phyloP scores from a whole-genome alignment of 1,284 basidiomycete species.

The Volvariella surrecta region DNA sequence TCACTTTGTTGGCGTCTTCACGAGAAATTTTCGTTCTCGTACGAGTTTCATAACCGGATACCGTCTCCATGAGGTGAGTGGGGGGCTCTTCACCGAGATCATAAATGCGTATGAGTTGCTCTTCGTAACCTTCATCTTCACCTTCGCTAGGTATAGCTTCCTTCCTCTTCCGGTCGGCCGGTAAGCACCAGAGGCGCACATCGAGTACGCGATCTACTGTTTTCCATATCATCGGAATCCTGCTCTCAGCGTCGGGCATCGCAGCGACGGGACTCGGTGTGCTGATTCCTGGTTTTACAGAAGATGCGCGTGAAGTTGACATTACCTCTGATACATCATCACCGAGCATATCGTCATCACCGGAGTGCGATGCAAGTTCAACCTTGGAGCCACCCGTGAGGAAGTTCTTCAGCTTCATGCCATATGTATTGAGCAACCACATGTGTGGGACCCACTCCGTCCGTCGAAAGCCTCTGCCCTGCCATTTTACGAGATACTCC shows the following conservation, averaged over 20 bases:
- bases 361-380: conserved; percentile 41
- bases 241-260: conserved; percentile 52
- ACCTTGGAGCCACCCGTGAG: conserved; percentile 61
- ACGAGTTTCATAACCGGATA: conserved; percentile 55
- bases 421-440: conserved; percentile 67
- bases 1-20: conserved; percentile 49
- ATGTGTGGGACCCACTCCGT: conserved; percentile 85
- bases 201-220: conserved; percentile 79
- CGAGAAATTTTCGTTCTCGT: conserved; percentile 29
- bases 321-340: conserved; percentile 24
- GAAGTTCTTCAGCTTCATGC: conserved; percentile 68
- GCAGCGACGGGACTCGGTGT: conserved; percentile 23
- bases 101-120: conserved; percentile 25
- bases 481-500: conserved; percentile 90
- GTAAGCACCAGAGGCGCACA: conserved; percentile 50
- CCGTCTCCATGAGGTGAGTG: conserved; percentile 37
- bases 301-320: conserved; percentile 21
- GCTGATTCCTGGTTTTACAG: conserved; percentile 17
- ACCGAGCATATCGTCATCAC: conserved; percentile 21
- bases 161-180: conserved; percentile 20
- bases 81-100: conserved; percentile 52
- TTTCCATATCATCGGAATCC: conserved; percentile 70
- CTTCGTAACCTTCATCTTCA: conserved; percentile 10
- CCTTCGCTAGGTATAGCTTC: conserved; percentile 9
- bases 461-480: conserved; percentile 66